Conservation (phyloP, 306 rosid genomes). For the Ammopiptanthus mongolicus region DNA sequence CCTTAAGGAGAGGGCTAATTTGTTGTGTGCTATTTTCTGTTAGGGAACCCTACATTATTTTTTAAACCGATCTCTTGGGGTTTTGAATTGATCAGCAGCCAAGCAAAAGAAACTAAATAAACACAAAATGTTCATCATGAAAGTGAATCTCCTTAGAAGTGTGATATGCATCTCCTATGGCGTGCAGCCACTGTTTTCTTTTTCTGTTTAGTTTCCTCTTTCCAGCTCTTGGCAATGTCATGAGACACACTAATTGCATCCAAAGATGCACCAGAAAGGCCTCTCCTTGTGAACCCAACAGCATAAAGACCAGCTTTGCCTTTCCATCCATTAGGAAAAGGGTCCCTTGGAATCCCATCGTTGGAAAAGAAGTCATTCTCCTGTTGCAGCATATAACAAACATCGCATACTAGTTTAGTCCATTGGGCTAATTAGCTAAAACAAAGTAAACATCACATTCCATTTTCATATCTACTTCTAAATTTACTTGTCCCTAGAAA, state of each 20-base stretch:
- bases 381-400: slow-evolving; percentile 35
- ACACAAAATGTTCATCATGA: background rate
- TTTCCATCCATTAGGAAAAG: slow-evolving; percentile 95
- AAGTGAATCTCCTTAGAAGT: slow-evolving; percentile 34
- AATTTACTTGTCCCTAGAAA: background rate
- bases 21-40: background rate
- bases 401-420: slow-evolving; percentile 11
- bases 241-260: slow-evolving; percentile 85
- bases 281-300: slow-evolving; percentile 90
- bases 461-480: background rate
- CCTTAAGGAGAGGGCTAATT: slow-evolving; percentile 59
- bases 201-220: slow-evolving; percentile 71
- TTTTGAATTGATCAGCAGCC: slow-evolving; percentile 9
- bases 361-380: slow-evolving; percentile 71
- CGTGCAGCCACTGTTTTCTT: slow-evolving; percentile 58
- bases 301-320: slow-evolving; percentile 82
- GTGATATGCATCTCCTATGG: slow-evolving; percentile 87
- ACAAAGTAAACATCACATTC: background rate
- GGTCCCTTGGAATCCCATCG: slow-evolving; percentile 70
- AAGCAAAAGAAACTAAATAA: slow-evolving; percentile 7
- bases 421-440: background rate
- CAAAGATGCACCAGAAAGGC: slow-evolving; percentile 80
- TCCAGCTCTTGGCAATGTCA: slow-evolving; percentile 85
- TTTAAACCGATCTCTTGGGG: slow-evolving; percentile 13
- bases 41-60: slow-evolving; percentile 14